Conservation (phyloP, 768 basidiomycete genomes). For the Boletus barrowsii region DNA sequence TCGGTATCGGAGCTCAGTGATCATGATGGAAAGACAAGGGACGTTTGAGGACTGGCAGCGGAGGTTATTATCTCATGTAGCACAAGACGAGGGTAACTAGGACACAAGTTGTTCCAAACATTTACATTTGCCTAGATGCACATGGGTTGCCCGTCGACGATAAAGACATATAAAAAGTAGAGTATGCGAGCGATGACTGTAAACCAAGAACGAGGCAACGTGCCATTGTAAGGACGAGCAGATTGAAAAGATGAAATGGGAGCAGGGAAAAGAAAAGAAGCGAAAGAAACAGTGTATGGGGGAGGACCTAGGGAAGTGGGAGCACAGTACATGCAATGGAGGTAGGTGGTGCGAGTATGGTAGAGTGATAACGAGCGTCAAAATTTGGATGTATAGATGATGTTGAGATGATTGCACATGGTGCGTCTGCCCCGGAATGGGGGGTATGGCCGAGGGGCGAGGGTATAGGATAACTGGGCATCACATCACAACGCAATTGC, state of each 20-base stretch:
- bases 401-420: constrained; percentile 17
- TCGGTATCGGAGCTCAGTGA: constrained; percentile 27
- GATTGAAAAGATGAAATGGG: neutral
- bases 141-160: constrained; percentile 23
- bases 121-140: constrained; percentile 30
- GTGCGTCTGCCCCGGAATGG: constrained; percentile 12
- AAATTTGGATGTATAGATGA: constrained; percentile 21
- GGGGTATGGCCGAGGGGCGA: constrained; percentile 32
- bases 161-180: constrained; percentile 36
- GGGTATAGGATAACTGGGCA: constrained; percentile 32
- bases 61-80: constrained; percentile 17
- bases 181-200: constrained; percentile 19
- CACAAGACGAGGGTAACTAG: constrained; percentile 7
- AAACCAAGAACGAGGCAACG: constrained; percentile 20
- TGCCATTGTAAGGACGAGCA: neutral
- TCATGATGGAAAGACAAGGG: constrained; percentile 16
- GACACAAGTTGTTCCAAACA: constrained; percentile 18
- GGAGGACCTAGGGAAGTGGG: constrained; percentile 6
- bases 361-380: constrained; percentile 30
- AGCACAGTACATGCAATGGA: constrained; percentile 25
- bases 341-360: constrained; percentile 22
- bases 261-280: neutral
- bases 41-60: too few species aligned
- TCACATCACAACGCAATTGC: constrained; percentile 74
- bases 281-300: constrained; percentile 1